Base-by-base conservation (phyloP, 345 rosid genomes). In the Lumnitzera racemosa region DNA sequence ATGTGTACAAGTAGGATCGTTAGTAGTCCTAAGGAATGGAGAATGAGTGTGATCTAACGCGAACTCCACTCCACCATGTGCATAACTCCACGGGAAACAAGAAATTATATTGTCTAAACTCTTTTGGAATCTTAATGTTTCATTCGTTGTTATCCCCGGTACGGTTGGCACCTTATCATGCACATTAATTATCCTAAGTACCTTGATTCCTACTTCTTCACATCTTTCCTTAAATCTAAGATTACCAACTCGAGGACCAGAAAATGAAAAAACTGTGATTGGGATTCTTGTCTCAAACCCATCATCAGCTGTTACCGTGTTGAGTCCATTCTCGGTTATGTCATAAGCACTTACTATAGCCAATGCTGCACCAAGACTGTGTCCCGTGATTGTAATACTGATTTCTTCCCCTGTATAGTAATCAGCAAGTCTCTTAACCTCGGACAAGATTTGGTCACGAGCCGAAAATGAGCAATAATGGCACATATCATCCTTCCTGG, bases 241-340 rank as follows among this genome's bases (percentile, higher is more conserved):
- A 58, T 90, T 90, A 4, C 97, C 97, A 1, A 87, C 97, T 31
- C 92, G 81, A 43, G 97, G 95, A 13, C 91, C 88, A 0, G 83
- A 66, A 51, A 90, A 87, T 23, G 95, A 85, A 60, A 59, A 78
- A 31, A 85, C 90, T 0, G 83, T 85, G 31, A 87, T 60, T 3
- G 90, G 95, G 4, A 84, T 70, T 24, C n/a, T 67, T 51, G 65
- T 24, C 51, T 12, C 31, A 47, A 64, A 36, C 15, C 53, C 11
- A 36, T 70, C 12, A 41, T 62, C 70, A 20, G 20, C 31, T 15
- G 50, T 16, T 12, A 53, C 55, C 41, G 56, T 51, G 31, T 58
- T 84, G 43, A 89, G 46, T 17, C 74, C 75, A 64, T 82, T 64
- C 67, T 89, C 96, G 0, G 91, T 86, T 13, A 87, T 62, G 60